A percentile compares a stretch with the other conserved stretches of the same genome.
Conservation (phyloP, 2,329 filamentous ascomycete species). For the Fusarium miscanthi region DNA sequence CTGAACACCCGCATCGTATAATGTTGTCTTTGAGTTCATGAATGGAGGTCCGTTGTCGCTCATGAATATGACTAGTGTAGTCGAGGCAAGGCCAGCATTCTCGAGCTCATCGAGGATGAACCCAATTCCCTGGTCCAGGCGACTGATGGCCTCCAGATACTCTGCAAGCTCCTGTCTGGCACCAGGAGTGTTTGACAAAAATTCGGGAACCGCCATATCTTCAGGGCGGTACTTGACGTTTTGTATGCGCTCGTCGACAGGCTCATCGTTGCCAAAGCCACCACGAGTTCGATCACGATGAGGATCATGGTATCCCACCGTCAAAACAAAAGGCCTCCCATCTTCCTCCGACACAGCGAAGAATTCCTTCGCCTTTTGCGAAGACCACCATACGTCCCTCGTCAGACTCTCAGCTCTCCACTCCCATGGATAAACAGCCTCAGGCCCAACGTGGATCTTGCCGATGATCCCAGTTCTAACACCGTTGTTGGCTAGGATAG, state of each 20-base stretch:
- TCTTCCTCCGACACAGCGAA: not conserved
- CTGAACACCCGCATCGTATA: constrained; percentile 60
- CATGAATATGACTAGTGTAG: constrained; percentile 58
- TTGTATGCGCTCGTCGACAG: not conserved
- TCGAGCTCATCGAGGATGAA: constrained; percentile 52
- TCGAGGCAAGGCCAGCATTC: constrained; percentile 45
- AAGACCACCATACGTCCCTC: not conserved
- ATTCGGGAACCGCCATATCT: constrained; percentile 55
- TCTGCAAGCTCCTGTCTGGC: constrained; percentile 56
- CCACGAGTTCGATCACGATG: not conserved
- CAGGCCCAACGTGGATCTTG: constrained; percentile 61
- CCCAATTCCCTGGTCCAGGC: constrained; percentile 57
- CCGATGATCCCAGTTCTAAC: constrained; percentile 60
- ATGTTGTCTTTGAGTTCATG: constrained; percentile 62
- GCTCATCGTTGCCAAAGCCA: not conserved
- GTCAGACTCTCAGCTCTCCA: not conserved
- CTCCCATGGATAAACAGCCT: not conserved
- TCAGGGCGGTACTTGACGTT: constrained; percentile 38
- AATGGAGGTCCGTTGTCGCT: constrained; percentile 63
- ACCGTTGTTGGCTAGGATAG: constrained; percentile 52
- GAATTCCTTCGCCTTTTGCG: not conserved
- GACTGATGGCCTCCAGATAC: constrained; percentile 56
- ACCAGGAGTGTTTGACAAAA: constrained; percentile 55
- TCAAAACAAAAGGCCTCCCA: not conserved
- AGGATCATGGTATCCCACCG: not conserved